A percentile compares a stretch with the other conserved stretches of the same genome.
Conservation (phyloP, 768 basidiomycete genomes). For the Boletus sp. region DNA sequence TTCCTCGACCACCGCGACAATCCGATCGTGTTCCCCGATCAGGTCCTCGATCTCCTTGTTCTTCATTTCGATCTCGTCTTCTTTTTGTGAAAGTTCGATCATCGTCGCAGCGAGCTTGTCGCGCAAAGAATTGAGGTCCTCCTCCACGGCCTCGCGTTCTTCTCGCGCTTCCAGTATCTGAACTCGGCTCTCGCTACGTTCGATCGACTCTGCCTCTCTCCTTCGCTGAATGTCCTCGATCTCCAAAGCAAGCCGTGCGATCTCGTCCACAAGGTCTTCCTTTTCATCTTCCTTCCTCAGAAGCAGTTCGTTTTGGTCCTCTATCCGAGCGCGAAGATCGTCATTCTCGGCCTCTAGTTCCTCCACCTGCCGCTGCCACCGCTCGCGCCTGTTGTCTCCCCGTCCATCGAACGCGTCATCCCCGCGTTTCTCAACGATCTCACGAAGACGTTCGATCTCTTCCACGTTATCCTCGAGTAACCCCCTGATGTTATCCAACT, state of each 20-base stretch:
- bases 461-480: slow-evolving; percentile 81
- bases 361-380: slow-evolving; percentile 49
- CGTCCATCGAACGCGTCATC: slow-evolving; percentile 41
- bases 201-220: slow-evolving; percentile 59
- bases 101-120: slow-evolving; percentile 78
- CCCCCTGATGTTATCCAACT: slow-evolving; percentile 66
- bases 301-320: slow-evolving; percentile 58
- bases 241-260: slow-evolving; percentile 61
- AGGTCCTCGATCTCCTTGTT: slow-evolving; percentile 77
- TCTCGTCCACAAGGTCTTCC: slow-evolving; percentile 65
- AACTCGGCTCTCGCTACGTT: slow-evolving; percentile 72
- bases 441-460: slow-evolving; percentile 72
- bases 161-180: slow-evolving; percentile 70
- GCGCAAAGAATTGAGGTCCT: slow-evolving; percentile 66
- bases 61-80: slow-evolving; percentile 83
- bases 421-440: slow-evolving; percentile 60
- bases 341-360: slow-evolving; percentile 64
- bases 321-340: slow-evolving; percentile 54
- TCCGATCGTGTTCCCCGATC: slow-evolving; percentile 67
- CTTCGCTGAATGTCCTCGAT: slow-evolving; percentile 65
- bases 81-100: slow-evolving; percentile 83
- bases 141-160: slow-evolving; percentile 76
- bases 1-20: slow-evolving; percentile 71
- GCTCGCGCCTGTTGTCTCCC: slow-evolving; percentile 40
- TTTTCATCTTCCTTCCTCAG: slow-evolving; percentile 65